phyloP scores from a whole-genome alignment of 345 rosid species.

The Lepidium sativum region DNA sequence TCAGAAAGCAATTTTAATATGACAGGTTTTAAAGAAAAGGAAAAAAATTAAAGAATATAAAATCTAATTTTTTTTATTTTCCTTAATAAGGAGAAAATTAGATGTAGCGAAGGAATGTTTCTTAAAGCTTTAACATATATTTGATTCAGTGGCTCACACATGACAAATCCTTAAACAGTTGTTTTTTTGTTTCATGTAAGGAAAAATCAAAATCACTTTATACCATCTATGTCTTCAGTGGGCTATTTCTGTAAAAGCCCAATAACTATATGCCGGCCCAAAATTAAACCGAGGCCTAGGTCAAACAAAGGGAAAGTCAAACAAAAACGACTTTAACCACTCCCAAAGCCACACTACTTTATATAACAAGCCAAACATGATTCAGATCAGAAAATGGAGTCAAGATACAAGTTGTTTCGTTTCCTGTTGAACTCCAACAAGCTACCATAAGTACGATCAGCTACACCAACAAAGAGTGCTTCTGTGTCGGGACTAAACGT shows the following conservation, averaged over 20 bases:
- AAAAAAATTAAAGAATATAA: not conserved
- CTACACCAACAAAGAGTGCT: slow-evolving; percentile 69
- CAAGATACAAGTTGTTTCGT: slow-evolving; percentile 34
- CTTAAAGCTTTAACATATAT: slow-evolving; percentile 17
- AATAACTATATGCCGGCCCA: not conserved
- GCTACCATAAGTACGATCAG: slow-evolving; percentile 87
- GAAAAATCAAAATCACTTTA: too few relatives aligned
- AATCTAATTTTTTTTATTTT: not conserved
- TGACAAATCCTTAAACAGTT: not conserved
- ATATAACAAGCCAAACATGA: too few relatives aligned
- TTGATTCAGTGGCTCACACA: slow-evolving; percentile 6
- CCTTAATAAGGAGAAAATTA: not conserved
- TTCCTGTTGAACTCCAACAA: slow-evolving; percentile 70
- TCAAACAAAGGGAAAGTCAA: slow-evolving; percentile 8
- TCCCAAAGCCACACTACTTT: not conserved
- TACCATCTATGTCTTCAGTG: not conserved
- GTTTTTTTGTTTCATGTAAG: too few relatives aligned
- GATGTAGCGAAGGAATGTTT: slow-evolving; percentile 14
- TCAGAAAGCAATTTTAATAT: not conserved
- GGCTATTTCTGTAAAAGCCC: not conserved
- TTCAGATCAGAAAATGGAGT: slow-evolving; percentile 37
- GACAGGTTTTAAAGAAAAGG: not conserved
- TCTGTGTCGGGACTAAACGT: slow-evolving; percentile 90
- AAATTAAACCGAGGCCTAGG: too few relatives aligned
- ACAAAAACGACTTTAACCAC: not conserved